Conservation (phyloP, 352 stramenopile genomes). For the Globisporangium alternatum region DNA sequence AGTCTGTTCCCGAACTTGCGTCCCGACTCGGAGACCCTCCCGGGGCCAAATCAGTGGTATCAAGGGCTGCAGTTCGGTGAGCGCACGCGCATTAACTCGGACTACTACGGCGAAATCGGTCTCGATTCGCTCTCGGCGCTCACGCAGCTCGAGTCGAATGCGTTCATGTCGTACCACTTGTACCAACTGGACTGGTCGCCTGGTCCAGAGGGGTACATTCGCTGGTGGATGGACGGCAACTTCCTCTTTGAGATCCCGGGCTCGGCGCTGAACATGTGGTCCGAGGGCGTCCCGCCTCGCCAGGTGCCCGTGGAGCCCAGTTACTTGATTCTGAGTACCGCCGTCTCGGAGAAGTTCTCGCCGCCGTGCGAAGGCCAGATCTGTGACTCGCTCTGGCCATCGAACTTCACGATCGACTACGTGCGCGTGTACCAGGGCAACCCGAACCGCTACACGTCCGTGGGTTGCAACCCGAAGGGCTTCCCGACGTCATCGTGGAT, state of each 20-base stretch:
- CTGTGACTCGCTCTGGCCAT: slow-evolving; percentile 91
- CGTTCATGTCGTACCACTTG: slow-evolving; percentile 92
- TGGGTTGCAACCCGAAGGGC: slow-evolving; percentile 90
- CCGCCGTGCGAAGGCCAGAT: slow-evolving; percentile 90
- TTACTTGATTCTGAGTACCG: slow-evolving; percentile 98
- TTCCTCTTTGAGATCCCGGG: slow-evolving; percentile 94
- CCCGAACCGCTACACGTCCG: slow-evolving; percentile 87
- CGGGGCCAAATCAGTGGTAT: slow-evolving; percentile 88
- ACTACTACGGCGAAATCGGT: slow-evolving; percentile 93
- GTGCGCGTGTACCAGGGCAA: slow-evolving; percentile 94
- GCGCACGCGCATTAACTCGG: slow-evolving; percentile 90
- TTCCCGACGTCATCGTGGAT: slow-evolving; percentile 93
- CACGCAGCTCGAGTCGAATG: slow-evolving; percentile 87
- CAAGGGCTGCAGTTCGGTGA: slow-evolving; percentile 82
- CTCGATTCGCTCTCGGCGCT: slow-evolving; percentile 95
- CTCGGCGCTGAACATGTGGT: slow-evolving; percentile 80
- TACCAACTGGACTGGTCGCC: slow-evolving; percentile 96
- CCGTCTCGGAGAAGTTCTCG: slow-evolving; percentile 95
- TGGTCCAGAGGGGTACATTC: slow-evolving; percentile 88
- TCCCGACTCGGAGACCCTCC: slow-evolving; percentile 49
- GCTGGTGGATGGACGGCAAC: slow-evolving; percentile 92
- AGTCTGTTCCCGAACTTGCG: slow-evolving; percentile 69
- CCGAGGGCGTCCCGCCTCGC: slow-evolving; percentile 56
- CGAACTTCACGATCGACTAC: slow-evolving; percentile 94
- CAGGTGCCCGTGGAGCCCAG: slow-evolving; percentile 94